phyloP scores from a whole-genome alignment of 345 rosid species.

The Linum usitatissimum region DNA sequence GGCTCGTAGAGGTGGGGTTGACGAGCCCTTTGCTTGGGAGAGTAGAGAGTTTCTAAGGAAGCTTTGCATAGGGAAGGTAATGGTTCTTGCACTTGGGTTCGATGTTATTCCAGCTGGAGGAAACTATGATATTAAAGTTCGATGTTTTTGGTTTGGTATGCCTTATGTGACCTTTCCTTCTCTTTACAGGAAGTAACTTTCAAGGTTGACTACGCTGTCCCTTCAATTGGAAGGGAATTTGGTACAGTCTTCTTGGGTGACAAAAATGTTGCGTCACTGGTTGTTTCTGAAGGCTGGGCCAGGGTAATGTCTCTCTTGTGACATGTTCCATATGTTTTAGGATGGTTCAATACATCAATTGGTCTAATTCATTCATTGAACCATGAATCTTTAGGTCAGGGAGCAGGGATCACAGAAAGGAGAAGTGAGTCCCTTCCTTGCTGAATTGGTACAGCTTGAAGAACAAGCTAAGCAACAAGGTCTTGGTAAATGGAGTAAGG shows the following conservation, averaged over 20 bases:
- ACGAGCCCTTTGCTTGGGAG: conserved; percentile 96
- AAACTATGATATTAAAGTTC: background rate
- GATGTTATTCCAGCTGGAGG: background rate
- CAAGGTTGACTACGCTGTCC: conserved; percentile 72
- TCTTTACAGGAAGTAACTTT: conserved; percentile 69
- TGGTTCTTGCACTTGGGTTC: background rate
- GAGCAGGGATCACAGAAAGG: conserved; percentile 78
- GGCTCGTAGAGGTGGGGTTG: conserved; percentile 85
- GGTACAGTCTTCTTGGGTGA: conserved; percentile 83
- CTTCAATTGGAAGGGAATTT: conserved; percentile 72
- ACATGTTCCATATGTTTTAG: background rate
- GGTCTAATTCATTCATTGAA: conserved; percentile 5
- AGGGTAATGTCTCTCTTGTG: conserved; percentile 39
- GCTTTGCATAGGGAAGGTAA: conserved; percentile 95
- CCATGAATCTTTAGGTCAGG: conserved; percentile 48
- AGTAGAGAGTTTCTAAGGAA: conserved; percentile 87
- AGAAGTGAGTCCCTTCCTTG: conserved; percentile 74
- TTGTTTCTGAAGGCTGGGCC: conserved; percentile 84
- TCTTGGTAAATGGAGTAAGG: conserved; percentile 87
- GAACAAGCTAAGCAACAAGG: conserved; percentile 78
- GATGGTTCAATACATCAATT: background rate
- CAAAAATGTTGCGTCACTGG: conserved; percentile 59
- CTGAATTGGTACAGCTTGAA: conserved; percentile 50
- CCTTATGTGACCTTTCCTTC: background rate
- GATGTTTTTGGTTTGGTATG: background rate